Evolutionary conservation across 306 rosid genomes (phyloP).

Genomic region (Acacia crassicarpa): DNA sequence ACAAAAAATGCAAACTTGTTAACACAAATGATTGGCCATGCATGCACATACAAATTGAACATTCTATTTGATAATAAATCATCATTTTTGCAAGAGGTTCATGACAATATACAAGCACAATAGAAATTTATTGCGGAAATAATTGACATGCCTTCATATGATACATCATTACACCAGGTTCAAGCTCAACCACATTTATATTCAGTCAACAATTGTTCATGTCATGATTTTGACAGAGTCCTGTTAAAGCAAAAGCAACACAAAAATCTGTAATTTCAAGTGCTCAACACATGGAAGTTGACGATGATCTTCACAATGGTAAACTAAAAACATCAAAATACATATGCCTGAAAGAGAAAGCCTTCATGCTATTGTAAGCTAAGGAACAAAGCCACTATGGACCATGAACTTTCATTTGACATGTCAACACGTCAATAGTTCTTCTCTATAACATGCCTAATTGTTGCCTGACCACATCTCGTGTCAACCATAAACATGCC

Average conservation of each 20-base stretch:
- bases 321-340: neutral
- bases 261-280: neutral
- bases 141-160: neutral
- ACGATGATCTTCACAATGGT: neutral
- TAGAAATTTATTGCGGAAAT: neutral
- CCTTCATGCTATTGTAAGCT: neutral
- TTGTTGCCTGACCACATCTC: constrained; percentile 1
- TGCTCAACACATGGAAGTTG: neutral
- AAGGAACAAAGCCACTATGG: neutral
- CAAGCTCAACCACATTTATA: neutral
- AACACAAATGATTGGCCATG: constrained; percentile 10
- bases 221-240: constrained; percentile 2
- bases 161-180: neutral
- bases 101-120: neutral
- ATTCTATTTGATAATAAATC: constrained; percentile 11
- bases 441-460: neutral
- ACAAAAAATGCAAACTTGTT: constrained; percentile 32
- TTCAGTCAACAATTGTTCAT: neutral
- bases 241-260: neutral
- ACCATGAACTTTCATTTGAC: neutral
- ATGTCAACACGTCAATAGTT: neutral
- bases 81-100: constrained; percentile 20
- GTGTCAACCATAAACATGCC: neutral
- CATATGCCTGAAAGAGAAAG: neutral
- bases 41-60: constrained; percentile 14